A percentile compares a stretch with the other conserved stretches of the same genome.
phyloP scores from a whole-genome alignment of 2,329 filamentous ascomycete genomes.

The Plectosphaerella cucumerina region DNA sequence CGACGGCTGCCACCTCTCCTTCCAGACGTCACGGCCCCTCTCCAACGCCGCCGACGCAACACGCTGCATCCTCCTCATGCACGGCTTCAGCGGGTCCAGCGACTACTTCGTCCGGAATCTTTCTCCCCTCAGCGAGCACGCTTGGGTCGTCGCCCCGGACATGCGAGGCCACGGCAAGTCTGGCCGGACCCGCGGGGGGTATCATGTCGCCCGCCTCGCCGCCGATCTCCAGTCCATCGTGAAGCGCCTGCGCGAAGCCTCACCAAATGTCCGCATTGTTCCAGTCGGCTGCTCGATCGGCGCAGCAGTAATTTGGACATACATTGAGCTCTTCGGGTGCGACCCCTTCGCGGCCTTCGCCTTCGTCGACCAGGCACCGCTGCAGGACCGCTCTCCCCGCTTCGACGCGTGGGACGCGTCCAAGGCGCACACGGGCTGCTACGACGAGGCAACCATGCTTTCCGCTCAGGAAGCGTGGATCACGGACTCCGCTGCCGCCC shows the following conservation, averaged over 20 bases:
- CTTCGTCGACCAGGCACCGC: constrained; percentile 35
- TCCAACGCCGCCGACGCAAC: constrained; percentile 1
- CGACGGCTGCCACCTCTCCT: constrained; percentile 28
- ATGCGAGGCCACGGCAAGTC: constrained; percentile 33
- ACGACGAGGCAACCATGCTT: constrained; percentile 30
- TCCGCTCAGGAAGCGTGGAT: constrained; percentile 24
- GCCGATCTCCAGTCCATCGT: constrained; percentile 28
- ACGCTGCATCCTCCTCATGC: constrained; percentile 28
- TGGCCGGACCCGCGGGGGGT: constrained; percentile 25
- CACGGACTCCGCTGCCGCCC: constrained; percentile 15
- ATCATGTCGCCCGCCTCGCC: constrained; percentile 35
- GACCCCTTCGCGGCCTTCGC: constrained; percentile 25
- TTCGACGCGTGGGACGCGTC: constrained; percentile 24
- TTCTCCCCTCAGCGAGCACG: constrained; percentile 15
- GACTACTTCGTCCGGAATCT: constrained; percentile 32
- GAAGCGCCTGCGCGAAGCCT: constrained; percentile 15
- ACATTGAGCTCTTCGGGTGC: constrained; percentile 31
- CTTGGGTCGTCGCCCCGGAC: constrained; percentile 34
- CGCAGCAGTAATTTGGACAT: constrained; percentile 35
- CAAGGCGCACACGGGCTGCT: constrained; percentile 29
- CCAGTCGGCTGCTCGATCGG: constrained; percentile 35
- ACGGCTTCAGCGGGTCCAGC: constrained; percentile 36
- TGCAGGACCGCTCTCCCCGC: constrained; percentile 30
- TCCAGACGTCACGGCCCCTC: constrained; percentile 28
- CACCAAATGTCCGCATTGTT: constrained; percentile 16